phyloP scores from a whole-genome alignment of 2,329 filamentous ascomycete species.

The Neocatenulostroma microsporum region DNA sequence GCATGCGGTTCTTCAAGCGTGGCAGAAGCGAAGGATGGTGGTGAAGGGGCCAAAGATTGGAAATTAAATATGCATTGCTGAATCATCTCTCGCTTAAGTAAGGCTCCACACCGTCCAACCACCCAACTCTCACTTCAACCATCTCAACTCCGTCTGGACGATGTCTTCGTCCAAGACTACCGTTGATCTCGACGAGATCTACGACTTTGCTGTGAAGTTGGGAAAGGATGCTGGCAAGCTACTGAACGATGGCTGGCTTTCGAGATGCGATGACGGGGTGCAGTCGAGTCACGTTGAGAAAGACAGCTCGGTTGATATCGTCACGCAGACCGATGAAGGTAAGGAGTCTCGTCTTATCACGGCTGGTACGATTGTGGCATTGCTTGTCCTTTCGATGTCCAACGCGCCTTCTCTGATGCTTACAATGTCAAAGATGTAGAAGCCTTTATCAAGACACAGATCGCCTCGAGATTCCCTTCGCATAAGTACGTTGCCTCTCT shows the following conservation, averaged over 20 bases:
- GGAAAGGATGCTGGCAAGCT: conserved; percentile 62
- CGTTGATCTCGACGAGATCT: conserved; percentile 55
- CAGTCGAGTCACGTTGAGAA: conserved; percentile 52
- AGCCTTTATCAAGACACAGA: conserved; percentile 56
- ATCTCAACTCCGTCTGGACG: too few species aligned
- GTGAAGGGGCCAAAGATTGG: too few species aligned
- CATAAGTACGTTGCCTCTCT: conserved; percentile 53
- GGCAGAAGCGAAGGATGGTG: too few species aligned
- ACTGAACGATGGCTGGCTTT: conserved; percentile 56
- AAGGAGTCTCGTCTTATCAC: conserved; percentile 16
- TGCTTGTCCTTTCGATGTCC: too few species aligned
- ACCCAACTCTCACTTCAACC: too few species aligned
- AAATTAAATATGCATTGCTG: too few species aligned
- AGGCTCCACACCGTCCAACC: too few species aligned
- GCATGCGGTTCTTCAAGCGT: too few species aligned
- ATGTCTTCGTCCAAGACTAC: too few species aligned
- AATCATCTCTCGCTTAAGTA: too few species aligned
- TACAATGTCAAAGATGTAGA: conserved; percentile 53
- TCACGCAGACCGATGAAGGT: conserved; percentile 70
- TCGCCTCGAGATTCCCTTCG: conserved; percentile 53
- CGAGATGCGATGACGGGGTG: conserved; percentile 41
- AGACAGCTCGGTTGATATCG: conserved; percentile 69
- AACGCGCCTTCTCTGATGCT: too few species aligned
- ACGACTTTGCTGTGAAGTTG: conserved; percentile 62
- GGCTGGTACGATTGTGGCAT: too few species aligned